Evolutionary conservation across 2,329 filamentous ascomycete genomes (phyloP), one percentile per base, ranked within the genome.

Genomic region (Alternaria sp.): DNA sequence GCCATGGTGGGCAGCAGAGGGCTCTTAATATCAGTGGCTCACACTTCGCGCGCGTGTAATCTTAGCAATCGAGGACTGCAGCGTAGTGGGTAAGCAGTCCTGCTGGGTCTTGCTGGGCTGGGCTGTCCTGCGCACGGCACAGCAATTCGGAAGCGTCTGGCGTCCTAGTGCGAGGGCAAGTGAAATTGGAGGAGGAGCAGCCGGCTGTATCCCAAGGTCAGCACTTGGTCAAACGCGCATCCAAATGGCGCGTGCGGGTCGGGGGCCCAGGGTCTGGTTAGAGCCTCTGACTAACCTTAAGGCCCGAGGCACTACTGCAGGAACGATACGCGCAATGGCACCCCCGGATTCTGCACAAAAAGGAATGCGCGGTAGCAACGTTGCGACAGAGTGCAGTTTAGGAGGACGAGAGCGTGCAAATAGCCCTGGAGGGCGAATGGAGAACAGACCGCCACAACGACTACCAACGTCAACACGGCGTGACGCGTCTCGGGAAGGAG

Each of bases 1-100:
- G 72, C 70, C 73, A 77, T 78, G 66, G 64, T 70, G 66, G 66
- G 67, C 64, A 71, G 65, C 64, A 58, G 68, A 57, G 55, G 65
- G 65, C 58, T 71, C 73, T 74, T 74, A 71, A 67, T 71, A 68
- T 71, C 68, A 66, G 58, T 50, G 59, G 54, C 47, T 43, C 58
- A 28, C 49, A 47, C 54, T 61, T 61, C 54, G 66, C 64, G 67
- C 66, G 71, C 61, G 68, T 63, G 66, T 66, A 75, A 75, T 73
- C 60, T 75, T 64, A 68, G 59, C 63, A 67, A 66, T 65, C 66
- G 63, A 69, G 66, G 69, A 72, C 66, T 55, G 54, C 58, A 63
- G 71, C 58, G 62, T 53, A 60, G 67, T 58, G 62, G 43, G 30
- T 45, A 44, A 56, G 60, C 43, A 51, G 70, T 59, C 62, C 63